Evolutionary conservation across 495 filamentous ascomycete genomes (phyloP), one percentile per base, ranked within the genome.

Genomic region (Xylaria curta): DNA sequence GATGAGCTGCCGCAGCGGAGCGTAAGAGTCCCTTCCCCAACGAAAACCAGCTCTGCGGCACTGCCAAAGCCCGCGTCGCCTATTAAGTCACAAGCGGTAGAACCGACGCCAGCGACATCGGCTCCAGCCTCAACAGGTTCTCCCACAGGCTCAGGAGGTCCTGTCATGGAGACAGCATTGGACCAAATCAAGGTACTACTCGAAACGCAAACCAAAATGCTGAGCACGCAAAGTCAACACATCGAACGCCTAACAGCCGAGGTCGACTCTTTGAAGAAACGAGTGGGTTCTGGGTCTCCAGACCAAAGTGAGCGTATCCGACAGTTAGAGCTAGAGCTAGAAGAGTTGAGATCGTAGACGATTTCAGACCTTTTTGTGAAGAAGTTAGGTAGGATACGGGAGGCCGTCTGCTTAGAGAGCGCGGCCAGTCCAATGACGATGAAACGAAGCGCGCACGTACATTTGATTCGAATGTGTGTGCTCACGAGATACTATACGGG

Each of bases 201-300:
- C 10, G 86, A 91, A 80, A 79, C 81, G 54, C 92, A 93, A 78
- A 89, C 82, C 58, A 81, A 83, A 78, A 85, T 89, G 63, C 90
- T 94, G 74, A 85, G 78, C 64, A 73, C 74, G 4, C 84, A 86
- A 74, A 81, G 75, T 66, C 88, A 91, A 66, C 85, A 91, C 80
- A 93, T 94, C 71, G 82, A 78, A 21, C 81, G 87, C 46, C 78
- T 95, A 53, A 88, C 89, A 0, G 81, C 82, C 31, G 92, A 95
- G 78, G 89, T 95, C 19, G 92, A 91, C 79, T 84, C 83, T 17
- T 81, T 95, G 71, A 94, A 93, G 84, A 88, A 87, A 79, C 86
- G 82, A 70, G 82, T 90, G 40, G 87, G 83, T n/a, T 80, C 86
- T 1, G 85, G 84, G 53, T 82, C 81, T 46, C 81, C 86, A 73